Evolutionary conservation across 768 basidiomycete species (phyloP).

Genomic region (Lentinula raphanica): DNA sequence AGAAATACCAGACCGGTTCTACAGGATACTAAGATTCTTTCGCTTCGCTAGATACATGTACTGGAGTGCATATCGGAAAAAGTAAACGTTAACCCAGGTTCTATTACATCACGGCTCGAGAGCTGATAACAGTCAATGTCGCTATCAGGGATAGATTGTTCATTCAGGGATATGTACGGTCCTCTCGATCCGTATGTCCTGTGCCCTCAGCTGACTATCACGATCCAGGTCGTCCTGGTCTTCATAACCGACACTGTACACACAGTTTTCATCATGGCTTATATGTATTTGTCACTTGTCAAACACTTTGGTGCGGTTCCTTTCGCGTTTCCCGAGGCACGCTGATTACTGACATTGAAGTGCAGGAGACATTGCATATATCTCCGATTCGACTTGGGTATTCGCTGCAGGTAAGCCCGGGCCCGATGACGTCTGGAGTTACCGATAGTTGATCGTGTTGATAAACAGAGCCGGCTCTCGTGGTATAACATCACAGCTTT

Average conservation of each 20-base stretch:
- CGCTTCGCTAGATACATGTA: conserved; percentile 3
- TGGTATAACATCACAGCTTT: neutral
- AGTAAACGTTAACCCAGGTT: neutral
- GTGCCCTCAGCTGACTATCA: no score
- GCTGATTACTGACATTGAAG: neutral
- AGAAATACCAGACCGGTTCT: neutral
- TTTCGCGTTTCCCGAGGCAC: neutral
- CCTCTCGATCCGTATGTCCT: neutral
- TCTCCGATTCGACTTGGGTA: conserved; percentile 3
- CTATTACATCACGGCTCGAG: neutral
- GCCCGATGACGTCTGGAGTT: neutral
- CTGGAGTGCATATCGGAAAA: conserved; percentile 3
- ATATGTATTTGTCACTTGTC: conserved; percentile 4
- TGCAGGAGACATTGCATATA: neutral
- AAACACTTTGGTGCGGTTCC: conserved; percentile 3
- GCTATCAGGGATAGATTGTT: neutral
- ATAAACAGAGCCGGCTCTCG: neutral
- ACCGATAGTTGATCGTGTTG: no score
- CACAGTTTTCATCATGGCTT: conserved; percentile 3
- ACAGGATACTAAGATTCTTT: no score
- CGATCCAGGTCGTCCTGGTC: neutral
- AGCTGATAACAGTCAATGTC: neutral
- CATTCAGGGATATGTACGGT: neutral
- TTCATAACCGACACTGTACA: conserved; percentile 5
- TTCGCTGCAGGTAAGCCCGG: neutral